Evolutionary conservation across 2,329 filamentous ascomycete species (phyloP), one percentile per base, ranked within the genome.

Genomic region (Xylaria sp.): DNA sequence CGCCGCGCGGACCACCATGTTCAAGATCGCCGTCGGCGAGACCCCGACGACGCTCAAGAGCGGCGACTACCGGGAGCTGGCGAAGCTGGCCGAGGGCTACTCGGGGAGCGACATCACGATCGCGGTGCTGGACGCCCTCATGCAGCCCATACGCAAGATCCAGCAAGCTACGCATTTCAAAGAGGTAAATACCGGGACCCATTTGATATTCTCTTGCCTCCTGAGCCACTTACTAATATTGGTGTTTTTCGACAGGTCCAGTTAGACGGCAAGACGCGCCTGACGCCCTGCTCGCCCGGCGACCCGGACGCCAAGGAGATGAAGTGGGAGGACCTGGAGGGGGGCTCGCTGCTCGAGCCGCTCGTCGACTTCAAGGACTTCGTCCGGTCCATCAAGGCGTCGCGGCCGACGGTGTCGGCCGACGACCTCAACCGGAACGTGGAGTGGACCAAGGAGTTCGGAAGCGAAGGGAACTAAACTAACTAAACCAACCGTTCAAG

Each of bases 141-240:
- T 99, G 94, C 92, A 97, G 69, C 95, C 94, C 1, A 90, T 99
- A 57, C 84, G 94, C 58, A 95, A 97, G 75, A 97, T 99, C 63
- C 88, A 97, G 72, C 96, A 92, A 60, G 93, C 94, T 17, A 99
- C 94, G 48, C 94, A 99, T 77, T 99, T 97, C 76, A 97, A 97
- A 74, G 88, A 90, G 78, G 93, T 93, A 78, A 41, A 76, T 72
- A 6, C 24, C 24, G 6, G 11, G 24, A 5, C 24, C 24, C 24
- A n/a, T n/a, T n/a, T n/a, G n/a, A n/a, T n/a, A n/a, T n/a, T n/a
- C n/a, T n/a, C n/a, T n/a, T 26, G 11, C 6, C 24, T 26, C 24
- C 24, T 11, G 11, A 5, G 24, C 24, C 24, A 11, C 24, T 9
- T 39, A 13, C 21, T 13, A 18, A 24, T 7, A 20, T 13, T 17